Evolutionary conservation across 2,329 filamentous ascomycete species (phyloP), one percentile per base, ranked within the genome.

Genomic region (Aspergillus melleus): DNA sequence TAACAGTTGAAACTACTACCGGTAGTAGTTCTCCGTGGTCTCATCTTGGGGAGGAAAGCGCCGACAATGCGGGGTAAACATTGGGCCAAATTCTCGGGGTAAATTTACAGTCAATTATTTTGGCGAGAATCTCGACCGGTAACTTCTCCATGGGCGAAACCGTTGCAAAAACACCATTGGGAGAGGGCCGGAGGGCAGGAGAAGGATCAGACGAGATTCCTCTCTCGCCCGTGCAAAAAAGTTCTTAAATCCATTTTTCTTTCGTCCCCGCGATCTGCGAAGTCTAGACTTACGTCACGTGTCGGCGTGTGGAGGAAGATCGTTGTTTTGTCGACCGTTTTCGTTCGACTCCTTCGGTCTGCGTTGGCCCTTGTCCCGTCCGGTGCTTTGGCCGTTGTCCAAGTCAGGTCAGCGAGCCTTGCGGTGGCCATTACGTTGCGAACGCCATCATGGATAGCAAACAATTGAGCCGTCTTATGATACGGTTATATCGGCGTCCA

Each of bases 81-180:
- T 16, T 32, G 22, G 6, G 29, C 20, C 5, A 22, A 51, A 16
- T 32, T 26, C 19, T 51, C 85, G 36, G 36, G 36, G 36, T 42
- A 42, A 39, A 32, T 14, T 79, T 78, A 89, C 86, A 85, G 65
- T 82, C 81, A 61, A 88, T 76, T 64, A 90, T 84, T 68, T 88
- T 83, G 62, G 87, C 79, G 59, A 89, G 71, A 63, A 89, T 83
- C 77, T 90, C 87, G 73, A 84, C 81, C 44, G 87, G 87, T 64
- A 90, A 82, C 67, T 79, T 79, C 65, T 86, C 80, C 72, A 86
- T 80, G 68, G 59, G 65, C 65, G 57, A 64, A 47, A 50, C 58
- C 54, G 57, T 54, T 53, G 60, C 36, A 57, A 55, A 54, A 58
- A 54, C 60, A 66, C 64, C 72, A 73, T 73, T 60, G 64, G 67